phyloP scores from a whole-genome alignment of 306 rosid genomes.

The Castanea mollissima region DNA sequence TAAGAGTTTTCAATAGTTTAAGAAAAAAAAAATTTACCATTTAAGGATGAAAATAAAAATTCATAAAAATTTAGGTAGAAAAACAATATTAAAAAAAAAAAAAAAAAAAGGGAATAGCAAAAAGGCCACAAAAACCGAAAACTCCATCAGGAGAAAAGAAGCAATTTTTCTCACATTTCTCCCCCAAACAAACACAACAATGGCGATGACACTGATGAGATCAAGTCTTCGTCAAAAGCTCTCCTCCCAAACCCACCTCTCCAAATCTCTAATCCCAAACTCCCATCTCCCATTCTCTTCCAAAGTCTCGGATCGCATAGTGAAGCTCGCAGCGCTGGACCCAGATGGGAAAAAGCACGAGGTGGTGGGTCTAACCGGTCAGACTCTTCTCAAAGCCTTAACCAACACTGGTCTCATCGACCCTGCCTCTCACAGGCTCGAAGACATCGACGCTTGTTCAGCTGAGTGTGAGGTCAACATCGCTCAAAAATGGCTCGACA shows the following conservation, averaged over 20 bases:
- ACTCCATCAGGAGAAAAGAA: too few relatives aligned
- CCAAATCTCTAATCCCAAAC: conserved; percentile 59
- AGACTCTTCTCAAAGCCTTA: conserved; percentile 74
- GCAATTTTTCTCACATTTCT: not conserved
- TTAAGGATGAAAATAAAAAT: too few relatives aligned
- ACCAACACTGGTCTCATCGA: conserved; percentile 71
- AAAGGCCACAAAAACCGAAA: too few relatives aligned
- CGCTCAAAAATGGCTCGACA: conserved; percentile 91
- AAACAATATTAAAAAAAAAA: too few relatives aligned
- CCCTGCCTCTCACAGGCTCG: conserved; percentile 86
- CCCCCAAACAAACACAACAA: conserved; percentile 8
- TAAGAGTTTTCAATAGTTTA: too few relatives aligned
- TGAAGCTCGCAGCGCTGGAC: conserved; percentile 74
- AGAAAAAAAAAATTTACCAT: too few relatives aligned
- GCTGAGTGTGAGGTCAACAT: conserved; percentile 91
- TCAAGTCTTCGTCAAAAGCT: conserved; percentile 43
- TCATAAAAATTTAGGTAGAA: too few relatives aligned
- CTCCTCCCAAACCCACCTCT: conserved; percentile 49
- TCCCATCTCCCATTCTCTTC: conserved; percentile 31
- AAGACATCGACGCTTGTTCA: conserved; percentile 92
- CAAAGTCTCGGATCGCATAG: conserved; percentile 82
- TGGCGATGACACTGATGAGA: conserved; percentile 53
- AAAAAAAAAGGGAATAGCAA: too few relatives aligned
- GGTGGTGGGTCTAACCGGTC: conserved; percentile 76
- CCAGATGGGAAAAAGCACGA: conserved; percentile 66